A percentile compares a stretch with the other conserved stretches of the same genome.
Evolutionary conservation across 805 yeast genomes (phyloP).

Genomic region (Sungouiozyma intestinalis): DNA sequence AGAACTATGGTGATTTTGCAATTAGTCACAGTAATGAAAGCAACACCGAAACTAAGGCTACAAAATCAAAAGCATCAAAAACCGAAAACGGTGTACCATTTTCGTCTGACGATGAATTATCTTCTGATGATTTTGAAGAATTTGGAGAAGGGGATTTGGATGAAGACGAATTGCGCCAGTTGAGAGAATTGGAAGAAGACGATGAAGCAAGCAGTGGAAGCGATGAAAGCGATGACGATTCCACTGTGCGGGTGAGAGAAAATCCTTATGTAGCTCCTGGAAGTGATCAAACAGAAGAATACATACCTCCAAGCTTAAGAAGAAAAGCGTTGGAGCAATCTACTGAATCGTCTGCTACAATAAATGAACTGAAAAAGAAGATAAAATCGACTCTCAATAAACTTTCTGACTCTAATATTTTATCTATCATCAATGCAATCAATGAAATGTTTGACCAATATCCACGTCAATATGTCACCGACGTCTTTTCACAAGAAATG

Average conservation of each 20-base stretch:
- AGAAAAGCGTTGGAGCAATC: slow-evolving; percentile 34
- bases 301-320: slow-evolving; percentile 84
- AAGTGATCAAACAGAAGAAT: slow-evolving; percentile 36
- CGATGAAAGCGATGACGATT: slow-evolving; percentile 18
- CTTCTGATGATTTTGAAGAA: slow-evolving; percentile 36
- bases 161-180: slow-evolving; percentile 26
- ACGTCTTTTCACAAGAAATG: slow-evolving; percentile 50
- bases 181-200: slow-evolving; percentile 24
- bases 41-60: slow-evolving; percentile 18
- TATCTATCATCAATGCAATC: slow-evolving; percentile 58
- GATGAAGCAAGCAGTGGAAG: too few relatives aligned
- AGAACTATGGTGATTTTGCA: slow-evolving; percentile 24
- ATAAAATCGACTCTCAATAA: slow-evolving; percentile 80
- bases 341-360: slow-evolving; percentile 36
- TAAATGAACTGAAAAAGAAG: slow-evolving; percentile 41
- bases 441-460: slow-evolving; percentile 50
- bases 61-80: slow-evolving; percentile 12
- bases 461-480: slow-evolving; percentile 74
- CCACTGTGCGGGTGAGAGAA: slow-evolving; percentile 34
- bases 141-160: slow-evolving; percentile 32
- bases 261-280: slow-evolving; percentile 68
- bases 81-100: slow-evolving; percentile 26
- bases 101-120: slow-evolving; percentile 34
- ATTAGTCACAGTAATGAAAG: slow-evolving; percentile 19
- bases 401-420: slow-evolving; percentile 78